These are phyloP conservation scores for Albugo candida DNA, from an alignment of 352 stramenopile genomes.

Conservation along the genomic window DNA sequence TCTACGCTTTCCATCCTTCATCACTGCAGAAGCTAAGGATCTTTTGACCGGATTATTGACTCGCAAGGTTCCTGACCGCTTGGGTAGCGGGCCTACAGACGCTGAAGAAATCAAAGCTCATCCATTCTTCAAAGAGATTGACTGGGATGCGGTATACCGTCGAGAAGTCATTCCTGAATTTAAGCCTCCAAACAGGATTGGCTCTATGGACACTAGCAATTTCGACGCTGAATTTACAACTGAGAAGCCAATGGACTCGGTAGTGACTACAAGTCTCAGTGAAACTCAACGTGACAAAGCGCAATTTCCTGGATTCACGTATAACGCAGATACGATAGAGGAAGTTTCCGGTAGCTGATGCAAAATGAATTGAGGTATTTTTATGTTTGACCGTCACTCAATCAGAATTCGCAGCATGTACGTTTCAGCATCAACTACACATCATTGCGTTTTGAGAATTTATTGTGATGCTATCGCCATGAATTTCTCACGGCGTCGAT, in stretches of 20 bases:
- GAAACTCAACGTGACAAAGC: conserved; percentile 79
- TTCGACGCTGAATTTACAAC: conserved; percentile 88
- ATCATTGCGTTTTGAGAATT: no score
- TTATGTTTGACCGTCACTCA: no score
- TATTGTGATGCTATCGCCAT: no score
- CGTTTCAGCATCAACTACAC: no score
- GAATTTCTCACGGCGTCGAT: neutral
- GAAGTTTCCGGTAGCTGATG: conserved; percentile 12
- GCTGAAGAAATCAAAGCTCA: conserved; percentile 86
- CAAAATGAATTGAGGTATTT: no score
- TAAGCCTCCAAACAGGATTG: conserved; percentile 74
- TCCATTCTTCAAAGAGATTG: conserved; percentile 84
- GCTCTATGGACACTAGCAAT: conserved; percentile 85
- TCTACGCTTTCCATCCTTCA: conserved; percentile 76
- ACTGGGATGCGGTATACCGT: conserved; percentile 78
- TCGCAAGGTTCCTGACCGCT: conserved; percentile 69
- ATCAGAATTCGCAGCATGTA: no score
- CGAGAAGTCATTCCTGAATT: conserved; percentile 83
- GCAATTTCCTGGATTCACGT: conserved; percentile 79
- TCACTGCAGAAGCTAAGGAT: conserved; percentile 77
- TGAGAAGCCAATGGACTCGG: conserved; percentile 78
- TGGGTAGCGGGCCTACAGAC: conserved; percentile 70
- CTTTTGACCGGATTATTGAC: conserved; percentile 69
- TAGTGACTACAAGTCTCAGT: conserved; percentile 81
- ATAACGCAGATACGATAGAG: conserved; percentile 76